Base-by-base conservation (phyloP, 2,329 filamentous ascomycete species). In the Exophiala oligosperma region DNA sequence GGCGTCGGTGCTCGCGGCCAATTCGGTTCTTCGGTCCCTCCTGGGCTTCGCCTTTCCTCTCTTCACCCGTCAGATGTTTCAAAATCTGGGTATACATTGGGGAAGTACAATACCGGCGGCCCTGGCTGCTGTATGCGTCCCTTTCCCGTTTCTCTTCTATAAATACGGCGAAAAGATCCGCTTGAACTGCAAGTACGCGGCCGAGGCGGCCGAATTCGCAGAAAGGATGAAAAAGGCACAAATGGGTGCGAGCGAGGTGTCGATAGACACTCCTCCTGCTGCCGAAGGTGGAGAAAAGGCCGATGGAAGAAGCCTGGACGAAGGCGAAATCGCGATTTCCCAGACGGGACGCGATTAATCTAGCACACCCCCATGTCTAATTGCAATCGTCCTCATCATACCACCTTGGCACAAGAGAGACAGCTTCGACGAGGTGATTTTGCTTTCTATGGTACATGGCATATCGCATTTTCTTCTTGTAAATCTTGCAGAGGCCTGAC, bases 41-140 rank as follows among this genome's bases (percentile, higher is more conserved):
- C 88, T 87, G 62, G 91, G 89, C 63, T 89, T 90, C 1, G 85
- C 81, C 1, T 94, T 95, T 77, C 91, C 91, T 0, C 80, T 94
- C 1, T 94, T 94, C 71, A 84, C 88, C 7, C 57, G 63, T 61
- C 62, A 73, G 17, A 76, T 76, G 73, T 76, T 73, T 56, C 44
- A 75, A 1, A 74, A 79, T 55, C 77, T 88, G 1, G 88, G 89
- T 49, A 86, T 88, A 53, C 88, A 91, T 74, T 92, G 89, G 89
- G 90, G 87, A 1, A 85, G 81, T 35, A 84, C 84, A 0, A 76
- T 92, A 11, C 89, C 89, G 0, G 90, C 85, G 0, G 92, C 92
- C 74, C 77, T 93, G 3, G 83, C 88, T 0, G 71, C 91, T 1
- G 81, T 80, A 8, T 92, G 89, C 72, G 77, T 91, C 21, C 88